A percentile compares a stretch with the other conserved stretches of the same genome.
These are phyloP conservation scores for Paralagenidium karlingii DNA, from an alignment of 352 stramenopile genomes.

Conservation along the genomic window DNA sequence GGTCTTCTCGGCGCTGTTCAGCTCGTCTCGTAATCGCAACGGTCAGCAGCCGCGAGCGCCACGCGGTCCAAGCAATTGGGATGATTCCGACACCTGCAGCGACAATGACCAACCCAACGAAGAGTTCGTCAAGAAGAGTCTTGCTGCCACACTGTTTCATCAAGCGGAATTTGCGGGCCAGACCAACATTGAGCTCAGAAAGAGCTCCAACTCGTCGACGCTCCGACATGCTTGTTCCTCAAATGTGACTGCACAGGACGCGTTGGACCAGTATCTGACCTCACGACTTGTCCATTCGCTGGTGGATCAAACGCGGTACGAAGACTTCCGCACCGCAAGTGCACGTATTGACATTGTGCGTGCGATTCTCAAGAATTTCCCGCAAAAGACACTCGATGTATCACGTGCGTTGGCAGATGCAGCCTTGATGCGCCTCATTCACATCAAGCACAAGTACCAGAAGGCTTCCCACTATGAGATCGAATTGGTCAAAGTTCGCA, in stretches of 20 bases:
- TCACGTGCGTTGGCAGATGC: conserved; percentile 62
- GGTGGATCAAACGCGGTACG: conserved; percentile 68
- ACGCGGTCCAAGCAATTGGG: conserved; percentile 50
- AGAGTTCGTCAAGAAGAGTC: conserved; percentile 70
- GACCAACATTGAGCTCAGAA: too few species aligned
- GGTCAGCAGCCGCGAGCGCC: conserved; percentile 5
- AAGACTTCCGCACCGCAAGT: conserved; percentile 78
- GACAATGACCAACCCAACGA: conserved; percentile 58
- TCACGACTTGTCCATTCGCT: conserved; percentile 64
- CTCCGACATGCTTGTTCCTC: neutral
- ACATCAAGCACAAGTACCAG: conserved; percentile 34
- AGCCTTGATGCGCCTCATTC: conserved; percentile 47
- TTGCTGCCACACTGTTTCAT: conserved; percentile 67
- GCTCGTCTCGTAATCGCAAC: neutral
- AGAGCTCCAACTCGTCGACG: neutral
- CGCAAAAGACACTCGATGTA: too few species aligned
- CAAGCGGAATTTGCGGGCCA: conserved; percentile 46
- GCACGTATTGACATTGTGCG: conserved; percentile 68
- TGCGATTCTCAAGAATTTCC: conserved; percentile 57
- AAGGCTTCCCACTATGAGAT: conserved; percentile 37
- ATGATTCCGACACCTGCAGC: conserved; percentile 50
- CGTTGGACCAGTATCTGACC: conserved; percentile 61
- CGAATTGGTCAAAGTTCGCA: conserved; percentile 38
- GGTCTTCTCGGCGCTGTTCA: conserved; percentile 64
- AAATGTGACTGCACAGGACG: conserved; percentile 27